Base-by-base conservation (phyloP, 352 stramenopile genomes). In the Plasmopara viticola region DNA sequence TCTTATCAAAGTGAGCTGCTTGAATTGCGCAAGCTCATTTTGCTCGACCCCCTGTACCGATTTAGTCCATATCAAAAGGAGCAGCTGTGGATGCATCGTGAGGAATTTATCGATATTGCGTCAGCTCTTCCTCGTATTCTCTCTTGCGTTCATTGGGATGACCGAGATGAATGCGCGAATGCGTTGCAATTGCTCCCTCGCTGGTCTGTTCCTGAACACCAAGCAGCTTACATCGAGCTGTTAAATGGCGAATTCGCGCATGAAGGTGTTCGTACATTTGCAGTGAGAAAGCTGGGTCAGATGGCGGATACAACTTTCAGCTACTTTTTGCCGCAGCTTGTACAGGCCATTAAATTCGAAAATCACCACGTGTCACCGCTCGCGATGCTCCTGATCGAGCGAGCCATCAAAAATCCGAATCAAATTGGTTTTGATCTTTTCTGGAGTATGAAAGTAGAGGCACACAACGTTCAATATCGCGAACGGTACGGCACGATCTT, bases 291-390 rank as follows among this genome's bases (percentile, higher is more conserved):
- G 48, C 66, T 96, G n/a, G 58, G 65, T 7, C 65, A 83, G 14
- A 91, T 96, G 80, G 72, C 78, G n/a, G 85, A 96, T 44, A 85
- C 78, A 4, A 87, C 82, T 5, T 90, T 96, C 51, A 89, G 80
- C 48, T 91, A 92, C 35, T 90, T 94, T 45, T 66, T 96, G 25
- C 85, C 84, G 0, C 86, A 96, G 51, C 80, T 96, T 30, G 84
- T 95, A 13, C 86, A 96, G 53, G 84, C 80, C 12, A 74, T 96
- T 45, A 96, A 96, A 62, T 95, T 88, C 34, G 86, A 96, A 54
- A 89, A 86, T 53, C 84, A 94, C 44, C 78, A 93, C 49, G 62
- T 87, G 18, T 92, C 78, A 3, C 72, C 83, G 4, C 53, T 96
- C 7, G 63, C 78, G 2, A 73, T 88, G 61, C 61, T 90, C 38